These are phyloP conservation scores for Teratosphaeria pseudoeucalypti DNA, from an alignment of 2,329 filamentous ascomycete species.

Conservation along the genomic window DNA sequence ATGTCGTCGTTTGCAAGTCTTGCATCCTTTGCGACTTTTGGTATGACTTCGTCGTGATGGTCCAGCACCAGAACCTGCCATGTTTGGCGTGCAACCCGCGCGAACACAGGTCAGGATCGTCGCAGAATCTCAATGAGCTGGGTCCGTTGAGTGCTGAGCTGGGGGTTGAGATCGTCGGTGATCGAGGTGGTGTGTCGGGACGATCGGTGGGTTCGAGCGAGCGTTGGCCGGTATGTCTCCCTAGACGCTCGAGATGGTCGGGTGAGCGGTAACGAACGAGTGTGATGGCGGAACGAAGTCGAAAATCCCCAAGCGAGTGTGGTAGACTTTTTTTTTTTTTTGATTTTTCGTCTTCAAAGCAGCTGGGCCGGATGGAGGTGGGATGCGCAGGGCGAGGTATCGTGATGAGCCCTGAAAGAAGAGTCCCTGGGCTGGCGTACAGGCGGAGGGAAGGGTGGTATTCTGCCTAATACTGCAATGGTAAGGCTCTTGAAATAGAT, in stretches of 20 bases:
- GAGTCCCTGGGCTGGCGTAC: not conserved
- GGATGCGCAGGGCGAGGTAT: not conserved
- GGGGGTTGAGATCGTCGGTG: not conserved
- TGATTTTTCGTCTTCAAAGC: not conserved
- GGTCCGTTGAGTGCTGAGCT: not conserved
- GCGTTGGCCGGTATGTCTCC: not conserved
- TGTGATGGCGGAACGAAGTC: not conserved
- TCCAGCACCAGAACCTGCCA: slow-evolving; percentile 92
- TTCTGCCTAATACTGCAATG: slow-evolving; percentile 11
- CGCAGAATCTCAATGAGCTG: not conserved
- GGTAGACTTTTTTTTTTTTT: slow-evolving; percentile 1
- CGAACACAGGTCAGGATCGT: not conserved
- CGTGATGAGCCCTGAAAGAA: slow-evolving; percentile 5
- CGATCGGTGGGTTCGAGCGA: not conserved
- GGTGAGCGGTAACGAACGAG: not conserved
- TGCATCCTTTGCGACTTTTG: slow-evolving; percentile 97
- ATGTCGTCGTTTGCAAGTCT: slow-evolving; percentile 93
- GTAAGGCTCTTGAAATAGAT: slow-evolving; percentile 10
- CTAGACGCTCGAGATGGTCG: not conserved
- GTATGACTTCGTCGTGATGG: slow-evolving; percentile 88
- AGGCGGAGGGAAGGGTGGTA: slow-evolving; percentile 7
- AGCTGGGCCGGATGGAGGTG: not conserved
- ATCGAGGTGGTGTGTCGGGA: not conserved
- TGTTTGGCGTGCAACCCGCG: slow-evolving; percentile 27
- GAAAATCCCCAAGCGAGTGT: slow-evolving; percentile 4